These are phyloP conservation scores for Wilhelminamyces savonicus DNA, from an alignment of 805 yeast species.

Conservation along the genomic window DNA sequence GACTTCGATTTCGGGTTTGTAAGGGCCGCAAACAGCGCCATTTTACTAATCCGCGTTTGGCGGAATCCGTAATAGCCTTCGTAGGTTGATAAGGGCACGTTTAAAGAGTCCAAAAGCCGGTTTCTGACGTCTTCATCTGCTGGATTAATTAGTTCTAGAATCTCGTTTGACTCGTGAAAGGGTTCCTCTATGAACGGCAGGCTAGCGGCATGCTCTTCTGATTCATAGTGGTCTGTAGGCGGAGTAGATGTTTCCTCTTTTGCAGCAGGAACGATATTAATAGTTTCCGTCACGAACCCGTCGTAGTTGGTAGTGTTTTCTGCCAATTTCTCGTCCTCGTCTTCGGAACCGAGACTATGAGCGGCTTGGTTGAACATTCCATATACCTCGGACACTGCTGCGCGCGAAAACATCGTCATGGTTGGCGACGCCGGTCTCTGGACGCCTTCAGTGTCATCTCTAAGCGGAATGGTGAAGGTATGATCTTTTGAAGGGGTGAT, in stretches of 20 bases:
- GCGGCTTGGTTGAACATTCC: constrained; percentile 66
- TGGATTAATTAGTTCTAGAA: constrained; percentile 29
- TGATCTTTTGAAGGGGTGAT: constrained; percentile 11
- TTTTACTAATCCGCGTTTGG: constrained; percentile 17
- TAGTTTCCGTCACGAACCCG: constrained; percentile 47
- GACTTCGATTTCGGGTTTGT: constrained; percentile 29
- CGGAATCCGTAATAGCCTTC: constrained; percentile 30
- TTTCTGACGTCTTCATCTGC: constrained; percentile 35
- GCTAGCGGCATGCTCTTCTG: constrained; percentile 23
- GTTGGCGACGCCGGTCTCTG: constrained; percentile 60
- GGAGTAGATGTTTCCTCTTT: constrained; percentile 11
- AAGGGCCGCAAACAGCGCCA: constrained; percentile 29
- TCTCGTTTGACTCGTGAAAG: constrained; percentile 1
- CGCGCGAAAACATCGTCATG: constrained; percentile 66
- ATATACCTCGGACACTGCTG: constrained; percentile 68
- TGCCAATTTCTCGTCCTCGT: constrained; percentile 16
- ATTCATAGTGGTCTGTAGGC: constrained; percentile 20
- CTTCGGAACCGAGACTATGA: constrained; percentile 20
- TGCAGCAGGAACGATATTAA: constrained; percentile 6
- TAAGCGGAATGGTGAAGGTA: constrained; percentile 41
- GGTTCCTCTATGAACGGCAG: constrained; percentile 43
- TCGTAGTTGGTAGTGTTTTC: constrained; percentile 30
- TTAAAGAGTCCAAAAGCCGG: constrained; percentile 29
- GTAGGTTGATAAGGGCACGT: constrained; percentile 20
- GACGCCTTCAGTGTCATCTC: constrained; percentile 23